Base-by-base conservation (phyloP, 2,329 filamentous ascomycete genomes). In the Trichoderma guizhouense region DNA sequence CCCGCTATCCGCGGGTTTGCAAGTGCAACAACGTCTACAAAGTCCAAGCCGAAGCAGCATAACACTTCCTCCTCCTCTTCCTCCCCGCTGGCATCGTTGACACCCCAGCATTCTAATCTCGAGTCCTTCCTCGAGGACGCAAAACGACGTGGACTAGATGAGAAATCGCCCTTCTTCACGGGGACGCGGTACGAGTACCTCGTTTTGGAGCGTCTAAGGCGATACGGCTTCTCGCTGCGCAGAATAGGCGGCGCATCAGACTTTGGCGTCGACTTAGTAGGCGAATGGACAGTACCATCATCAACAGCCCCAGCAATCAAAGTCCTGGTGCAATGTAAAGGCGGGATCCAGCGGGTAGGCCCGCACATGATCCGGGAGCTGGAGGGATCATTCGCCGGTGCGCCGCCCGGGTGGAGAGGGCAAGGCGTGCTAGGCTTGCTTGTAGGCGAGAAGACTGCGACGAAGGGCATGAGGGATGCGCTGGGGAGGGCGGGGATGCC, bases 141-240 rank as follows among this genome's bases (percentile, higher is more conserved):
- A 6, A 79, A 84, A 24, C 86, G 87, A 64, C 85, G 82, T 0
- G 84, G 85, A 1, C 84, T 94, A 26, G 85, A 88, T 74, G 79
- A 83, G 1, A 81, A 79, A 5, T 89, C 87, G 18, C 89, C 88
- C 0, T 85, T 89, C 58, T 95, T 90, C 78, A 83, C 90, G 55
- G 93, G 93, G 74, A 95, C 92, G 0, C 88, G 88, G 79, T 95
- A 93, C 82, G 93, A 96, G 80, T 95, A 95, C 82, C 89, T 84
- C 0, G 87, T 90, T 3, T 86, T 87, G 7, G 78, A 81, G 5
- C 82, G 87, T 1, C 85, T 95, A 0, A 77, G 85, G 3, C 81
- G 82, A 1, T 86, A 92, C 67, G 90, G 90, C 69, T 92, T 95
- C 82, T 81, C 83, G 26, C 84, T 95, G 39, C 84, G 83, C 61